These are phyloP conservation scores for Phytopythium mirpurense DNA, from an alignment of 352 stramenopile species.

Conservation along the genomic window DNA sequence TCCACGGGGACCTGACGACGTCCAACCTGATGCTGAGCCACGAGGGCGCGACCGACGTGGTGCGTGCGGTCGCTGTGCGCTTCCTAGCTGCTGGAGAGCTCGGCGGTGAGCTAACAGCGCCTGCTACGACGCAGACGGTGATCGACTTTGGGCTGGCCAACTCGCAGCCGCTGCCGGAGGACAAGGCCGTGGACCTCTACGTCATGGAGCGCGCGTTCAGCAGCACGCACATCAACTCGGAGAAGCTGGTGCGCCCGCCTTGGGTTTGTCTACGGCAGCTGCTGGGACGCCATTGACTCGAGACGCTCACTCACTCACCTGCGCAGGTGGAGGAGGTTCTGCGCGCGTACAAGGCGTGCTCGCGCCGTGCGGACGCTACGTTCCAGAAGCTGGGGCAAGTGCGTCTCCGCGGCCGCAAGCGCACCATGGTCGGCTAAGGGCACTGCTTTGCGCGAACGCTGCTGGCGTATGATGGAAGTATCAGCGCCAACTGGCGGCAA, in stretches of 20 bases:
- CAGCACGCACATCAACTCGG: conserved; percentile 86
- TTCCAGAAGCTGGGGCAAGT: conserved; percentile 88
- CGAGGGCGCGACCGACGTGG: conserved; percentile 53
- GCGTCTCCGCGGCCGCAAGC: conserved; percentile 84
- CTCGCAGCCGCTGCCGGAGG: conserved; percentile 79
- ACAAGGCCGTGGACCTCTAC: conserved; percentile 92
- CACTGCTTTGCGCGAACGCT: too few relatives aligned
- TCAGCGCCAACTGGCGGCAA: too few relatives aligned
- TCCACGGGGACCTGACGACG: conserved; percentile 93
- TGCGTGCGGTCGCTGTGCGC: conserved; percentile 15
- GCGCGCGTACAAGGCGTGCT: conserved; percentile 83
- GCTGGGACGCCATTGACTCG: neutral
- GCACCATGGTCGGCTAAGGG: conserved; percentile 89
- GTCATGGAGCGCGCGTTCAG: conserved; percentile 91
- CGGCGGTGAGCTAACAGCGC: too few relatives aligned
- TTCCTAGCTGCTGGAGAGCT: neutral
- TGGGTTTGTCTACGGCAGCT: neutral
- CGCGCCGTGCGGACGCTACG: conserved; percentile 60
- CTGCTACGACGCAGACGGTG: conserved; percentile 56
- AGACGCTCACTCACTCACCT: too few relatives aligned
- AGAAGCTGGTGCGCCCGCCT: conserved; percentile 50
- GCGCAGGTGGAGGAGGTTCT: conserved; percentile 82
- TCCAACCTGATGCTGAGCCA: conserved; percentile 92
- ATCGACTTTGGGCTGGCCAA: conserved; percentile 86
- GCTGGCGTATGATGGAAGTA: too few relatives aligned